These are phyloP conservation scores for Vigna trinervia DNA, from an alignment of 306 rosid species.

Conservation along the genomic window DNA sequence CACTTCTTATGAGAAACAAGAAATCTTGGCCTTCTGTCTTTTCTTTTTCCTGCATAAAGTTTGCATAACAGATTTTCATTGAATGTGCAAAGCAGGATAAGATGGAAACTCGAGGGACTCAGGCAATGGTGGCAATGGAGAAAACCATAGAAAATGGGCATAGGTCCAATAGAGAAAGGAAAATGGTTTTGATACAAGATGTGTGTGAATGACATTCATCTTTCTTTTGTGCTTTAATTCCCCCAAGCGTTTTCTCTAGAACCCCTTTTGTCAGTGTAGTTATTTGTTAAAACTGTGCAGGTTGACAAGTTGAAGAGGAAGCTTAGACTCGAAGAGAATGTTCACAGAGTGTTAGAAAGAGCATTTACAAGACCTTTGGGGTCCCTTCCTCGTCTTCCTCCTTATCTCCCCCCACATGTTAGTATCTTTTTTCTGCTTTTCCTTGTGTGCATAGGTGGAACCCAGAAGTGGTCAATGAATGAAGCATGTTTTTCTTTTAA, in stretches of 20 bases:
- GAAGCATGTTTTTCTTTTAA: neutral
- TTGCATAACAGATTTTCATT: conserved; percentile 37
- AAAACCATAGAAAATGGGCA: conserved; percentile 61
- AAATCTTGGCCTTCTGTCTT: conserved; percentile 6
- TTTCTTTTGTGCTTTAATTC: conserved; percentile 16
- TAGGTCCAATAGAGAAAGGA: conserved; percentile 71
- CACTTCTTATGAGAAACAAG: neutral
- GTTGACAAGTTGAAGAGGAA: conserved; percentile 93
- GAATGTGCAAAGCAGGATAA: conserved; percentile 65
- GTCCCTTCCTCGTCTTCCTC: conserved; percentile 97
- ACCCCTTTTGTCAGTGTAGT: conserved; percentile 17
- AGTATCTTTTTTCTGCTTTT: conserved; percentile 41
- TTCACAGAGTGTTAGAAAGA: conserved; percentile 92
- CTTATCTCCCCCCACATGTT: conserved; percentile 93
- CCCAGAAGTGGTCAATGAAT: conserved; percentile 15
- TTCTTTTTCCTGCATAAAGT: conserved; percentile 22
- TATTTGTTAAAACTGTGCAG: conserved; percentile 49
- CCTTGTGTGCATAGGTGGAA: neutral
- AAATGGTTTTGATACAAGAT: conserved; percentile 84
- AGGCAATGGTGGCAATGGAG: conserved; percentile 53
- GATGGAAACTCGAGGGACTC: conserved; percentile 64
- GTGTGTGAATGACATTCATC: conserved; percentile 47
- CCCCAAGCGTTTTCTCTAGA: neutral
- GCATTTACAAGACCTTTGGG: conserved; percentile 93
- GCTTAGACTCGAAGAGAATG: conserved; percentile 96